Evolutionary conservation across 2,329 filamentous ascomycete genomes (phyloP).

Genomic region (Aspergillus latus): DNA sequence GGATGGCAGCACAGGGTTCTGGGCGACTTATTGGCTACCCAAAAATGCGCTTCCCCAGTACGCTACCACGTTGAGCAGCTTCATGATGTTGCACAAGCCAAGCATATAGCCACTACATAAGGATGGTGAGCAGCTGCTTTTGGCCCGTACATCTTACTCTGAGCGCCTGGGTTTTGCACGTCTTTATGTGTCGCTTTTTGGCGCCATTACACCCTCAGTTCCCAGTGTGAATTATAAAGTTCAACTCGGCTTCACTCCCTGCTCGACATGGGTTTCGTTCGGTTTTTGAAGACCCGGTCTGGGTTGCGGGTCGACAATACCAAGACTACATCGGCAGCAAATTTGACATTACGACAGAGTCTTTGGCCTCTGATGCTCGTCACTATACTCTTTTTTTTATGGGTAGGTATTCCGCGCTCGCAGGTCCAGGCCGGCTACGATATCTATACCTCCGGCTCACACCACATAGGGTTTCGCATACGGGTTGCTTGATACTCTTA

Average conservation of each 20-base stretch:
- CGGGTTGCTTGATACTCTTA: constrained; percentile 51
- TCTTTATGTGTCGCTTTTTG: background rate
- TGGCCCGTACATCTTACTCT: background rate
- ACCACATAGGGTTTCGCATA: constrained; percentile 47
- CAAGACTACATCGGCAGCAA: constrained; percentile 42
- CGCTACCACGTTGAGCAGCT: background rate
- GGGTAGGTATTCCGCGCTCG: constrained; percentile 36
- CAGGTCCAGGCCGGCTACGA: background rate
- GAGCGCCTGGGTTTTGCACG: background rate
- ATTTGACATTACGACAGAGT: constrained; percentile 46
- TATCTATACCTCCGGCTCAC: background rate
- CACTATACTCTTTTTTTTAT: constrained; percentile 54
- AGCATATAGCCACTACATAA: constrained; percentile 4
- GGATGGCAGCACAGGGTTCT: background rate
- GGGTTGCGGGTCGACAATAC: constrained; percentile 35
- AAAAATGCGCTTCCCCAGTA: background rate
- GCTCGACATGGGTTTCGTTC: constrained; percentile 29
- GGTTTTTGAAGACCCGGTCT: constrained; percentile 33
- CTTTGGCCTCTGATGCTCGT: constrained; percentile 47
- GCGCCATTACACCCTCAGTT: background rate
- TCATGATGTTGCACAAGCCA: constrained; percentile 6
- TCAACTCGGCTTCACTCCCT: background rate
- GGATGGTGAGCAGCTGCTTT: background rate
- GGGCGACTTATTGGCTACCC: background rate
- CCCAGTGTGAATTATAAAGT: background rate